A percentile compares a stretch with the other conserved stretches of the same genome.
Evolutionary conservation across 2,329 filamentous ascomycete genomes (phyloP).

Genomic region (Claviceps africana): DNA sequence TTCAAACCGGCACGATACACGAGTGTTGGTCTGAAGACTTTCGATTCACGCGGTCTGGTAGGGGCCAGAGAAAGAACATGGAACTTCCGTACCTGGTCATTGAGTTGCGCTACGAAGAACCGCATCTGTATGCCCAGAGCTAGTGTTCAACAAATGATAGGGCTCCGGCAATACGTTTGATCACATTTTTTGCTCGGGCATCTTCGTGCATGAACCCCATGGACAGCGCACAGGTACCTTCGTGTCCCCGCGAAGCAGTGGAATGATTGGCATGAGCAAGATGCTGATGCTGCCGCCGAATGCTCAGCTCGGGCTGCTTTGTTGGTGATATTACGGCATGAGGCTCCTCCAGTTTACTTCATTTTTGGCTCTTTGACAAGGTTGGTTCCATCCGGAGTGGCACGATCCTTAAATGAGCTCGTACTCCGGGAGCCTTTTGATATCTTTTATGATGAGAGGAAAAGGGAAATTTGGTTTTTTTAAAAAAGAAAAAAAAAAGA

Average conservation of each 20-base stretch:
- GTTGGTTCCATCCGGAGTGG: constrained; percentile 4
- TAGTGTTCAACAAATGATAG: background rate
- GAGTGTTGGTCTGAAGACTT: background rate
- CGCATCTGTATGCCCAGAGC: background rate
- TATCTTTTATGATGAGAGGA: background rate
- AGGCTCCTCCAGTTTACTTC: background rate
- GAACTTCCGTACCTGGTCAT: background rate
- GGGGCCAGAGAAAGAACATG: background rate
- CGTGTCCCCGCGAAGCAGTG: background rate
- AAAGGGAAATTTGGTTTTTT: background rate
- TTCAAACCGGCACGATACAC: background rate
- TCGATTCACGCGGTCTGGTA: background rate
- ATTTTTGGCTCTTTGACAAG: background rate
- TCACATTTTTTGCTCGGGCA: background rate
- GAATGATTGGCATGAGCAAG: background rate
- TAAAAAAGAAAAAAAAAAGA: background rate
- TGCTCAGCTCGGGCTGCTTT: background rate
- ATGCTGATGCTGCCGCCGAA: background rate
- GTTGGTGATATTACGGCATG: background rate
- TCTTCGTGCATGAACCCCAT: background rate
- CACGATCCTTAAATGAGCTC: constrained; percentile 1
- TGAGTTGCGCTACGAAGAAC: background rate
- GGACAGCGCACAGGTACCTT: background rate
- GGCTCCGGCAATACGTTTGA: background rate
- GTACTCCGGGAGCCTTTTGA: constrained; percentile 1